Percentiles rank a stretch among this genome's conserved stretches.
Conservation (phyloP, 441 rosid genomes). For the Pelargonium myrrhifolium region DNA sequence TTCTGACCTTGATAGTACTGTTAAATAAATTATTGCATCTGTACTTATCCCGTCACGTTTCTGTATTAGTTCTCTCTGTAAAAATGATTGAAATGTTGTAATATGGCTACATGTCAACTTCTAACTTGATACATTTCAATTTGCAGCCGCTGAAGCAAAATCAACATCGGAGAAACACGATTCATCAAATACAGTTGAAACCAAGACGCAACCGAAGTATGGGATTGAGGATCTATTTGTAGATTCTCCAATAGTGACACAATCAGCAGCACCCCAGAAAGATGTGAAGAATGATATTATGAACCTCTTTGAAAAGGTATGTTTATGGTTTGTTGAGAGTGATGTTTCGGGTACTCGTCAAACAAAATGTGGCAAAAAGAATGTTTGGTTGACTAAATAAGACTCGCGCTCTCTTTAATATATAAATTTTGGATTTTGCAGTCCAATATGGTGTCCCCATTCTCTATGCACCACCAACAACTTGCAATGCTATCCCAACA, state of each 20-base stretch:
- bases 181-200: conserved; percentile 23
- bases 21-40: background rate
- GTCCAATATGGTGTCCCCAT: conserved; percentile 37
- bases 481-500: conserved; percentile 30
- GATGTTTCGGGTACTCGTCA: background rate
- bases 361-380: background rate
- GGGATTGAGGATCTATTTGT: conserved; percentile 19
- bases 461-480: conserved; percentile 37
- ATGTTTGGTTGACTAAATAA: background rate
- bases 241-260: conserved; percentile 12
- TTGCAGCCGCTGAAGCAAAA: conserved; percentile 35
- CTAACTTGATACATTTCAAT: conserved; percentile 15
- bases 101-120: conserved; percentile 3
- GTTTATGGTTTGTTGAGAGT: background rate
- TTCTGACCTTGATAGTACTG: conserved; percentile 7
- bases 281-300: conserved; percentile 23
- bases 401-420: background rate
- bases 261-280: conserved; percentile 16
- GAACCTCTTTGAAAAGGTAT: conserved; percentile 35
- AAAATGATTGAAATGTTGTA: background rate
- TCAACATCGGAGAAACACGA: conserved; percentile 18
- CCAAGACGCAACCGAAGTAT: conserved; percentile 17
- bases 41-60: background rate
- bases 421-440: conserved; percentile 21
- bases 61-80: background rate